Conservation (phyloP, 2,329 filamentous ascomycete genomes). For the Arthrinium phaeospermum region DNA sequence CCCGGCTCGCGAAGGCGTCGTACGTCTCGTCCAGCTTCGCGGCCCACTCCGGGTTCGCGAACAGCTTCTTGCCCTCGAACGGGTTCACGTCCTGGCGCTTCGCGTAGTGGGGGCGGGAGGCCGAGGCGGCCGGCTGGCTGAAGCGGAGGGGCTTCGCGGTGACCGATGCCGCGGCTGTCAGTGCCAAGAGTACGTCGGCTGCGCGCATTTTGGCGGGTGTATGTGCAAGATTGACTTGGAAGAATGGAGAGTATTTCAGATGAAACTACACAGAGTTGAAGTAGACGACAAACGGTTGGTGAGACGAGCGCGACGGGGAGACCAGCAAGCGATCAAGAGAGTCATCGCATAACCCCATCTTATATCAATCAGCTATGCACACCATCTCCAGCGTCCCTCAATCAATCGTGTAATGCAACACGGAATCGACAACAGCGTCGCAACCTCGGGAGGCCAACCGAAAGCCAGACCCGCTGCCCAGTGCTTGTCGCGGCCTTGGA, state of each 20-base stretch:
- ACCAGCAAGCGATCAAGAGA: not conserved
- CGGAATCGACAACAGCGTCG: not conserved
- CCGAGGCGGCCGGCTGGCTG: not conserved
- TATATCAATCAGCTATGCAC: not conserved
- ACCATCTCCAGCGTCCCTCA: not conserved
- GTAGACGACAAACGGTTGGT: not conserved
- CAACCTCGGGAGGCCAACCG: not conserved
- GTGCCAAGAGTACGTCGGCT: not conserved
- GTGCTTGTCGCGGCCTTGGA: conserved; percentile 5
- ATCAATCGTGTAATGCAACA: not conserved
- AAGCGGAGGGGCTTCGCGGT: conserved; percentile 13
- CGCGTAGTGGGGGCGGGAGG: not conserved
- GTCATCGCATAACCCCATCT: not conserved
- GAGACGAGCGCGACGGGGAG: not conserved
- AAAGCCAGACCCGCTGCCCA: not conserved
- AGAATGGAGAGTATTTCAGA: not conserved
- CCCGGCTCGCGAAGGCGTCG: conserved; percentile 41
- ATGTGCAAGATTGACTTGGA: not conserved
- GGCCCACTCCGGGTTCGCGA: conserved; percentile 51
- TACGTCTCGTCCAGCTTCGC: conserved; percentile 47
- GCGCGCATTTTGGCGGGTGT: not conserved
- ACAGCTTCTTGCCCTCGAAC: conserved; percentile 54
- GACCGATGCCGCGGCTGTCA: not conserved
- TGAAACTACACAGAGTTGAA: too few relatives aligned
- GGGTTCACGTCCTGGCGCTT: conserved; percentile 40